Conservation (phyloP, 352 stramenopile species). For the Pythium coloratum region DNA sequence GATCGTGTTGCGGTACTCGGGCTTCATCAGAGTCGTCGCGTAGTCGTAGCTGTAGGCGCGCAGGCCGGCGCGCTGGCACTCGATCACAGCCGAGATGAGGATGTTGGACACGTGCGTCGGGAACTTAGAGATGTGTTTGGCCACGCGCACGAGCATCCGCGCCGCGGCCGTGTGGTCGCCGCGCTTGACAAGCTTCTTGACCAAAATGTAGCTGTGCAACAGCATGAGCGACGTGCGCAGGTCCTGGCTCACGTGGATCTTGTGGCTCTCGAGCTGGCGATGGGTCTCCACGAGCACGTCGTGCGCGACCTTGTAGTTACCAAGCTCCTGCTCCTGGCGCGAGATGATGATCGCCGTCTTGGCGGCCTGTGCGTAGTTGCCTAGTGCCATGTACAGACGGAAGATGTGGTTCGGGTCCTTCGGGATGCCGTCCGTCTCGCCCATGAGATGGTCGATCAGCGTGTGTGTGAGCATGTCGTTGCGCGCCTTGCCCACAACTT, state of each 20-base stretch:
- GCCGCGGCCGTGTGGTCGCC: conserved; percentile 86
- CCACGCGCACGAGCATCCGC: conserved; percentile 89
- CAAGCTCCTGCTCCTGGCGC: conserved; percentile 90
- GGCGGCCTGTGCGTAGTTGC: conserved; percentile 91
- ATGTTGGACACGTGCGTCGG: conserved; percentile 90
- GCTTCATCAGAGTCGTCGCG: conserved; percentile 89
- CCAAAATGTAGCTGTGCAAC: conserved; percentile 93
- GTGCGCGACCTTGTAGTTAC: conserved; percentile 92
- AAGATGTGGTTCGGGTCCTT: conserved; percentile 96
- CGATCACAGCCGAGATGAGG: conserved; percentile 93
- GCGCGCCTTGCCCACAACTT: conserved; percentile 90
- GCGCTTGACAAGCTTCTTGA: conserved; percentile 91
- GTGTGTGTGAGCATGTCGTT: conserved; percentile 95
- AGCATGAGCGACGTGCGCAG: conserved; percentile 87
- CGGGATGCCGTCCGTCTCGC: conserved; percentile 91
- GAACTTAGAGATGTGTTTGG: conserved; percentile 92
- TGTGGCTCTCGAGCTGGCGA: conserved; percentile 79
- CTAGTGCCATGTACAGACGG: conserved; percentile 93
- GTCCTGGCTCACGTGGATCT: conserved; percentile 87
- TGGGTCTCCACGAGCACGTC: conserved; percentile 92
- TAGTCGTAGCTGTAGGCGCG: conserved; percentile 92
- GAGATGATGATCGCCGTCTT: conserved; percentile 95
- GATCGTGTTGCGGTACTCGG: conserved; percentile 86
- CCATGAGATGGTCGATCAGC: conserved; percentile 95
- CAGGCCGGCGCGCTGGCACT: conserved; percentile 91